Evolutionary conservation across 2,329 filamentous ascomycete genomes (phyloP).

Genomic region (Monilinia aucupariae): DNA sequence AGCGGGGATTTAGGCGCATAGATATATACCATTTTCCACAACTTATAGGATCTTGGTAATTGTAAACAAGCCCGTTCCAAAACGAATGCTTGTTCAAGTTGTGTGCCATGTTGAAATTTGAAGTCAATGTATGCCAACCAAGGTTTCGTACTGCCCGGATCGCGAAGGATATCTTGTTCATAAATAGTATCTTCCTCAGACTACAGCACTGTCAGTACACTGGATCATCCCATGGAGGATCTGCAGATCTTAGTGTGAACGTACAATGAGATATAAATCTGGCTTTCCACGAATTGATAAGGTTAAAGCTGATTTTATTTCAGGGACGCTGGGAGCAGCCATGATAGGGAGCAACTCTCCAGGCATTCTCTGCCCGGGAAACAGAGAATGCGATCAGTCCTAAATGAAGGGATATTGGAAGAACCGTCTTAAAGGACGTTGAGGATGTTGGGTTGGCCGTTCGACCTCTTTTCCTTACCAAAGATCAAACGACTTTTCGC

Average conservation of each 20-base stretch:
- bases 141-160: conserved; percentile 79
- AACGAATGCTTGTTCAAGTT: conserved; percentile 78
- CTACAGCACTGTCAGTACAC: conserved; percentile 41
- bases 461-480: conserved; percentile 12
- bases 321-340: conserved; percentile 32
- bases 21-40: conserved; percentile 79
- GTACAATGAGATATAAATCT: conserved; percentile 37
- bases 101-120: conserved; percentile 79
- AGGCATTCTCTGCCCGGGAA: conserved; percentile 34
- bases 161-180: conserved; percentile 89
- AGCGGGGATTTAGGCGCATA: conserved; percentile 5
- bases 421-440: conserved; percentile 16
- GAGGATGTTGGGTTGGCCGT: conserved; percentile 1
- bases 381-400: conserved; percentile 27
- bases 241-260: conserved; percentile 9
- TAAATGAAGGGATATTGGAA: conserved; percentile 18
- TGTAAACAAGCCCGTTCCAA: conserved; percentile 88
- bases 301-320: conserved; percentile 14
- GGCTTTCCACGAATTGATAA: conserved; percentile 33
- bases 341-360: conserved; percentile 36
- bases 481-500: conserved; percentile 15
- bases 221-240: not conserved
- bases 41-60: conserved; percentile 90
- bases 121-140: conserved; percentile 93
- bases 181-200: conserved; percentile 88